These are phyloP conservation scores for Thielaviopsis cerberus DNA, from an alignment of 2,329 filamentous ascomycete genomes.

Conservation along the genomic window DNA sequence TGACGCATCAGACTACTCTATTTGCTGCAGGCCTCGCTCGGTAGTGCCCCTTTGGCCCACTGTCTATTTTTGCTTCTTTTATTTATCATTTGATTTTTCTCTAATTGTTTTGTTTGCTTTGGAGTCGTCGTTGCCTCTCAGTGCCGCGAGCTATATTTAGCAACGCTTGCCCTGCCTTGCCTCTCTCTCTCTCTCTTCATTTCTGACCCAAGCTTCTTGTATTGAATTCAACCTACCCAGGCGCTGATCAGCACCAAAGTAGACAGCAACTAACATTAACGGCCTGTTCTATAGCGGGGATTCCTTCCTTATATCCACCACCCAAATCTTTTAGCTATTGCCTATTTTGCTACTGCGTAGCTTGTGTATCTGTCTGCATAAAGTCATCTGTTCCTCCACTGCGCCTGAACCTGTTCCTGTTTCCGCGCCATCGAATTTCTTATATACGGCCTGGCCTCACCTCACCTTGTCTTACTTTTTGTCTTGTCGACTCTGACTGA, in stretches of 20 bases:
- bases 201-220: neutral
- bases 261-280: neutral
- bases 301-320: neutral
- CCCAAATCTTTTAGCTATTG: neutral
- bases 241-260: neutral
- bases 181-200: neutral
- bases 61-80: neutral
- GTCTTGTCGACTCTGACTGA: too few relatives aligned
- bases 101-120: neutral
- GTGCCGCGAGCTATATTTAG: neutral
- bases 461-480: too few relatives aligned
- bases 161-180: neutral
- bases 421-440: neutral
- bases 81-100: neutral
- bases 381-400: neutral
- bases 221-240: neutral
- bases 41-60: neutral
- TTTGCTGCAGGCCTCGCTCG: too few relatives aligned
- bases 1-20: too few relatives aligned
- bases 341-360: neutral
- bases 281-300: neutral
- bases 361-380: neutral
- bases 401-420: neutral
- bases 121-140: neutral
- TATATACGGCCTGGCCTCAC: too few relatives aligned